Evolutionary conservation across 2,329 filamentous ascomycete species (phyloP), one percentile per base, ranked within the genome.

Genomic region (Xylaria sp.): DNA sequence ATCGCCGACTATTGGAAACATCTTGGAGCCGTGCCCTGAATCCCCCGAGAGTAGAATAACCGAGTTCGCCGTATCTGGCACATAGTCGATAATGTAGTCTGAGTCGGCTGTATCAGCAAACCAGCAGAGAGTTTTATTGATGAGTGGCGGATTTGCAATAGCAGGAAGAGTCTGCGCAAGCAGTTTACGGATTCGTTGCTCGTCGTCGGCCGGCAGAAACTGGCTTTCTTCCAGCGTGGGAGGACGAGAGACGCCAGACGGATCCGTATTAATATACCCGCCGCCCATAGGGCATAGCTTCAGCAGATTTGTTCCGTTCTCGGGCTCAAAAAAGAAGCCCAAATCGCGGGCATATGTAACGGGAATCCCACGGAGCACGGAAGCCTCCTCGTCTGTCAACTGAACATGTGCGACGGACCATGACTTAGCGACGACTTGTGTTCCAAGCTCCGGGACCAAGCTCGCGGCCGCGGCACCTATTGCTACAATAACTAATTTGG

Each of bases 251-350:
- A 1, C 83, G 77, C 61, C 83, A 73, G 0, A 83, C 1, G 83
- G 80, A 25, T 76, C 83, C 55, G 56, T 78, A 67, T 88, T 84
- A 13, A 84, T 85, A 71, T 88, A 89, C 0, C 88, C 89, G 0
- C 84, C 86, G 1, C 87, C 87, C 76, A 86, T 83, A 0, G 87
- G 86, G 72, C 88, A 90, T 10, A 91, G 74, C 78, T 91, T 91
- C 52, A 91, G 78, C 4, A 90, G 76, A 25, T 84, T 83, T 0
- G 88, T 90, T 69, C 83, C 81, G 0, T 83, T 85, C 71, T 91
- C 89, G 0, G 89, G 88, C 76, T 91, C 89, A 66, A 91, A 91
- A 78, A 89, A 88, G 80, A 91, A 91, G 0, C 88, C 88, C 0
- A 90, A 79, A 69, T 91, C 89, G 1, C 89, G 84, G 1, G 86